Base-by-base conservation (phyloP, 352 stramenopile genomes). In the Phytopythium oedochilum region DNA sequence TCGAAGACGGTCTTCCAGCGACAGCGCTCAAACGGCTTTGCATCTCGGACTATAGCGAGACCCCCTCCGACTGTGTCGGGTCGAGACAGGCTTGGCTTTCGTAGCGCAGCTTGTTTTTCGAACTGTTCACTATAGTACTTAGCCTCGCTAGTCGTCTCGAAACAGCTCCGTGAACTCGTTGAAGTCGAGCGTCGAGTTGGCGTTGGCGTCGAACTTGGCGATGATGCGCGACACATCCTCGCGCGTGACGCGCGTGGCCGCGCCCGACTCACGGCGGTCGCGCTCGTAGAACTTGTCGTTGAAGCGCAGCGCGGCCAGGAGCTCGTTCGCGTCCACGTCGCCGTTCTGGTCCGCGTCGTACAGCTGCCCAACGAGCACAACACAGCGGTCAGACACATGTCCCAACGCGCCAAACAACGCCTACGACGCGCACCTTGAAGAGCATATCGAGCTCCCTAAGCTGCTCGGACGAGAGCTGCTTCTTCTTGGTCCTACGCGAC, bases 91-190 rank as follows among this genome's bases (percentile, higher is more conserved):
- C 29, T 34, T 34, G 5, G 29, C 29, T 34, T 34, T 10, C 5
- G 29, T 10, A 34, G n/a, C n/a, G n/a, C n/a, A n/a, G n/a, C n/a
- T n/a, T n/a, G n/a, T n/a, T n/a, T n/a, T n/a, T n/a, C n/a, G n/a
- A n/a, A n/a, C n/a, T n/a, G n/a, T 34, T 5, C 29, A 34, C 29
- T 10, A 34, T 34, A 34, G n/a, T n/a, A n/a, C n/a, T n/a, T n/a
- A n/a, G n/a, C n/a, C 29, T 36, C 32, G 32, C 32, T 73, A 89
- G 23, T 74, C 80, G 46, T 90, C 83, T 14, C 78, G 70, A 52
- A 93, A 90, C 38, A 93, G 77, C 61, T 89, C 76, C 42, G 89
- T 79, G 53, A 93, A 93, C 60, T 93, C 80, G 55, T 75, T 28
- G 11, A 93, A 63, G 63, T 93, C 78, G 34, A 93, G 68, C 7